Evolutionary conservation across 2,329 filamentous ascomycete genomes (phyloP).

Genomic region (Aspergillus brunneoviolaceus): DNA sequence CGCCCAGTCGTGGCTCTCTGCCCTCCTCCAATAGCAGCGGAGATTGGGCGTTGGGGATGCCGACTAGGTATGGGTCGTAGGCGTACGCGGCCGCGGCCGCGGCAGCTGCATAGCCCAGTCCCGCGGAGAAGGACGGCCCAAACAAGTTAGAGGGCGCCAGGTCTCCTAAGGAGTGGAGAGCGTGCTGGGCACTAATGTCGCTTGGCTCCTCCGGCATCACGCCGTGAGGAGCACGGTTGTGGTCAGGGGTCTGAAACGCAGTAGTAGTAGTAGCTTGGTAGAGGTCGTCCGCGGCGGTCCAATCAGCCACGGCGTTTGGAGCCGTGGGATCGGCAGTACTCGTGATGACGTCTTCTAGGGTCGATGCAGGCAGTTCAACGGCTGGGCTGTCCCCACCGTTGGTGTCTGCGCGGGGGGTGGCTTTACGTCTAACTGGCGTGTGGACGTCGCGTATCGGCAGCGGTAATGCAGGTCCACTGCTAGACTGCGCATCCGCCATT

Average conservation of each 20-base stretch:
- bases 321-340: background rate
- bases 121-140: background rate
- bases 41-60: background rate
- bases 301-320: background rate
- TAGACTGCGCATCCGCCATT: conserved; percentile 23
- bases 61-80: background rate
- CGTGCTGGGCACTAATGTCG: background rate
- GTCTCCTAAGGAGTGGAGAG: conserved; percentile 2
- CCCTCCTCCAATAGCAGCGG: background rate
- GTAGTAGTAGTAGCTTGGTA: background rate
- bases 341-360: background rate
- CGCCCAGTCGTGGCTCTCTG: background rate
- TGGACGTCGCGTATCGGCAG: background rate
- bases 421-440: background rate
- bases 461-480: conserved; percentile 4
- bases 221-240: background rate
- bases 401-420: background rate
- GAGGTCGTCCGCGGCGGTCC: background rate
- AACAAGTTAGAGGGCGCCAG: background rate
- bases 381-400: background rate
- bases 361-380: background rate
- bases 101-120: background rate
- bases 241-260: background rate
- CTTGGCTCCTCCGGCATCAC: background rate
- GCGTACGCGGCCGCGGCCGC: background rate